A percentile compares a stretch with the other conserved stretches of the same genome.
Conservation (phyloP, 768 basidiomycete genomes). For the Clitopilus passeckerianus region DNA sequence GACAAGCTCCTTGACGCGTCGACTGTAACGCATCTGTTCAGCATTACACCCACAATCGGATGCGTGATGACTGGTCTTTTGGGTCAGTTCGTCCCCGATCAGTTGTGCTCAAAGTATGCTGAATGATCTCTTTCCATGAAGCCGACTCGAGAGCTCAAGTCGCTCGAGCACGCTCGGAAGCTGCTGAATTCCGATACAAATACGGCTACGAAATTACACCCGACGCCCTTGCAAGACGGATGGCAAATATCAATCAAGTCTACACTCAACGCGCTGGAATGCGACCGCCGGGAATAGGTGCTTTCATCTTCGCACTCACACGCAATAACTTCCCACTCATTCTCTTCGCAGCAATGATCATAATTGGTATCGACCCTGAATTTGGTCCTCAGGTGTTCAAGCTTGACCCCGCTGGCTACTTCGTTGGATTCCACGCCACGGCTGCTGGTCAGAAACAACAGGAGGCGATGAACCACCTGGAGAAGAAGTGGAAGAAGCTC, state of each 20-base stretch:
- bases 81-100: conserved; percentile 43
- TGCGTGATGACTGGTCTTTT: conserved; percentile 98
- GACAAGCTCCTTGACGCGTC: conserved; percentile 96
- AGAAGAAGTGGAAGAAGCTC: conserved; percentile 98
- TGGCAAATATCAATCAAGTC: conserved; percentile 98
- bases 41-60: conserved; percentile 94
- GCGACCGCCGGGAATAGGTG: conserved; percentile 94
- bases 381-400: conserved; percentile 97
- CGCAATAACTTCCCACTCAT: neutral
- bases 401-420: conserved; percentile 97
- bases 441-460: conserved; percentile 96
- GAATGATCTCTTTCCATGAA: conserved; percentile 21
- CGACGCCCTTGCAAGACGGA: conserved; percentile 87
- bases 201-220: conserved; percentile 98
- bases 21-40: conserved; percentile 93
- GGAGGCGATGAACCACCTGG: conserved; percentile 96
- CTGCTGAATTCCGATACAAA: conserved; percentile 91
- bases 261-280: conserved; percentile 97
- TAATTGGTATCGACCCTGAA: conserved; percentile 90
- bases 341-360: conserved; percentile 73
- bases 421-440: conserved; percentile 97
- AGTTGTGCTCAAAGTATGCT: neutral
- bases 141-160: conserved; percentile 95
- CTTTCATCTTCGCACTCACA: conserved; percentile 17
- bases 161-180: conserved; percentile 78